These are phyloP conservation scores for Pseudogymnoascus sp. DNA, from an alignment of 2,329 filamentous ascomycete genomes.

Conservation along the genomic window DNA sequence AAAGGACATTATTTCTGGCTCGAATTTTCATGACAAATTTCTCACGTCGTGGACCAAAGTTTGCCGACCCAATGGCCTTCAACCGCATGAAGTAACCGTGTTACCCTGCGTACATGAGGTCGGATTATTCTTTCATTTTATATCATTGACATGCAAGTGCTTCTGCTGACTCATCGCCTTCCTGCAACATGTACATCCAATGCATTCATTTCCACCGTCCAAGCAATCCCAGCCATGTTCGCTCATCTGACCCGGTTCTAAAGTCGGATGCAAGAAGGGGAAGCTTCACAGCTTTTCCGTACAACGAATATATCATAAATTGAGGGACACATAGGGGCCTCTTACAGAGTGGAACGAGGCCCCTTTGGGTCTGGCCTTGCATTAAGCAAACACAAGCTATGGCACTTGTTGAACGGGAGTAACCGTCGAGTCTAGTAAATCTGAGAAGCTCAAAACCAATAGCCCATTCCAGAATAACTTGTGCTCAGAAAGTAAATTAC, in stretches of 20 bases:
- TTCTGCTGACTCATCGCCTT: not conserved
- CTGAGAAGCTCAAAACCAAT: not conserved
- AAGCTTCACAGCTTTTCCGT: conserved; percentile 4
- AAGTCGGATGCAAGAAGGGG: not conserved
- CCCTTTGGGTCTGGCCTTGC: not conserved
- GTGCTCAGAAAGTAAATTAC: not conserved
- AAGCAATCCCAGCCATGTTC: not conserved
- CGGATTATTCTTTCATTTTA: not conserved
- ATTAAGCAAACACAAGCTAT: not conserved
- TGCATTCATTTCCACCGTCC: not conserved
- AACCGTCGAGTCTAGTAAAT: not conserved
- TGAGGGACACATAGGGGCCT: not conserved
- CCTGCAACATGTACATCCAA: not conserved
- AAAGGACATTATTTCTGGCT: not conserved
- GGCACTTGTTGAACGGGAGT: not conserved
- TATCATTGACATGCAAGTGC: not conserved
- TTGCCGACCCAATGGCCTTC: not conserved
- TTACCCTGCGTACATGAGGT: not conserved
- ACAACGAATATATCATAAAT: conserved; percentile 1
- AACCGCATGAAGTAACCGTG: not conserved
- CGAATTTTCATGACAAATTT: conserved; percentile 1
- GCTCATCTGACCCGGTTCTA: not conserved
- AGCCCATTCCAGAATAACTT: not conserved
- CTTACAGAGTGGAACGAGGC: not conserved
- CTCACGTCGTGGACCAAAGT: not conserved